Base-by-base conservation (phyloP, 1,139 yeast species). In the Nadsonia starkeyi-henricii region DNA sequence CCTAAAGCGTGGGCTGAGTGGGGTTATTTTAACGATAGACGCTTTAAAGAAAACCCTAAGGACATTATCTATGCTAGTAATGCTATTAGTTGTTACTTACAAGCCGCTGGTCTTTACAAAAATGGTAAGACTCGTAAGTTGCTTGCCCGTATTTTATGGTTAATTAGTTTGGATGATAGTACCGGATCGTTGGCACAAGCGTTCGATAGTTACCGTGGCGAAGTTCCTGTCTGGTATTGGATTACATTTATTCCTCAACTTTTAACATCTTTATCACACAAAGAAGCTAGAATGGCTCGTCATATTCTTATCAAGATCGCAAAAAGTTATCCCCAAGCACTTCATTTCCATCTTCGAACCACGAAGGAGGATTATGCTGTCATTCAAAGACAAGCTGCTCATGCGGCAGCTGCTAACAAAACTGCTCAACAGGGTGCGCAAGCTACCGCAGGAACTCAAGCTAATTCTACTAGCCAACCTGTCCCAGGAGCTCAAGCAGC, bases 1-100 rank as follows among this genome's bases (percentile, higher is more conserved):
- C 96, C 98, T 1, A 91, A 91, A 61, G 98, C 98, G 0, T 93
- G 99, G 99, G 97, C 97, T 1, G 97, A 93, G 64, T 93, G 98
- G 98, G 99, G 98, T 53, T 79, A 79, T 62, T 93, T 88, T 68
- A 91, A 88, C 62, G 98, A 93, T 57, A 78, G 82, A 45, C 72
- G 96, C 47, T 81, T 86, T 64, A 85, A 85, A 57, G 95, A 86
- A 57, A 81, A 81, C 55, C 91, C 94, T 1, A 77, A 73, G 47
- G 95, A 86, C 58, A 78, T 85, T 69, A 79, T 79, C 26, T 84
- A 80, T 64, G 98, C 97, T 15, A 82, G 88, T 55, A 88, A 89
- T 63, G 97, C 99, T 1, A 81, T 93, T 46, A 83, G 95, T 60
- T 93, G 98, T 64, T 93, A 89, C 64, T 72, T 93, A 56, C 98